phyloP scores from a whole-genome alignment of 148 eudicot genomes.

The Oxyria digyna region DNA sequence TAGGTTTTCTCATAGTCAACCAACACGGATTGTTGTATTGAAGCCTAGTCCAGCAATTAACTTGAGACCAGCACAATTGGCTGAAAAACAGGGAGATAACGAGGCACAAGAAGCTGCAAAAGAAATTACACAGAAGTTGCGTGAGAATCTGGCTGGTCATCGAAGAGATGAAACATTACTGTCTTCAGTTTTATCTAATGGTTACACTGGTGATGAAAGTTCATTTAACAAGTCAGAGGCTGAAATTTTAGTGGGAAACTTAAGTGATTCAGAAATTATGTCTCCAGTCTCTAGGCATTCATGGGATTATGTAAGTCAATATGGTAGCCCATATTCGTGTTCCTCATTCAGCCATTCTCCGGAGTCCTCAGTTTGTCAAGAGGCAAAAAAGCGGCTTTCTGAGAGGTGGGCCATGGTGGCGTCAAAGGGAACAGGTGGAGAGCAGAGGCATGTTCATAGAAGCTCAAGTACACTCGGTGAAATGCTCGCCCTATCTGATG shows the following conservation, averaged over 20 bases:
- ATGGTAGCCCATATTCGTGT: constrained; percentile 50
- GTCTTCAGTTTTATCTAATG: constrained; percentile 79
- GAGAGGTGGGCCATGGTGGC: constrained; percentile 98
- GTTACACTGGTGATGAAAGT: constrained; percentile 85
- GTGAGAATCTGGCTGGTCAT: constrained; percentile 47
- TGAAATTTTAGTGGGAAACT: constrained; percentile 48
- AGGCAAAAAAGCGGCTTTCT: constrained; percentile 94
- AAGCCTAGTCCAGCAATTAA: constrained; percentile 63
- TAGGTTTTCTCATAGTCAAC: constrained; percentile 52
- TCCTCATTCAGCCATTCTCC: constrained; percentile 81
- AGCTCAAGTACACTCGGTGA: constrained; percentile 91
- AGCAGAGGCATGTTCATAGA: constrained; percentile 44
- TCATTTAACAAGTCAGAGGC: constrained; percentile 71
- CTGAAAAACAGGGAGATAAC: constrained; percentile 38
- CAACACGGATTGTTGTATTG: constrained; percentile 84
- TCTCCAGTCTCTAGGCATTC: constrained; percentile 86
- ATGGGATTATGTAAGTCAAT: constrained; percentile 75
- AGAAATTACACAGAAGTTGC: constrained; percentile 58
- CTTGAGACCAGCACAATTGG: constrained; percentile 14
- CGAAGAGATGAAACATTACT: constrained; percentile 65
- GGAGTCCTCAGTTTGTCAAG: constrained; percentile 87
- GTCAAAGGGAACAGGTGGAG: constrained; percentile 42
- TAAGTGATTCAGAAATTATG: constrained; percentile 69
- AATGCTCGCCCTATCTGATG: constrained; percentile 89
- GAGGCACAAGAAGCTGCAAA: constrained; percentile 59